Evolutionary conservation across 176 grass and related monocot genomes (phyloP).

Genomic region (Lolium perenne): DNA sequence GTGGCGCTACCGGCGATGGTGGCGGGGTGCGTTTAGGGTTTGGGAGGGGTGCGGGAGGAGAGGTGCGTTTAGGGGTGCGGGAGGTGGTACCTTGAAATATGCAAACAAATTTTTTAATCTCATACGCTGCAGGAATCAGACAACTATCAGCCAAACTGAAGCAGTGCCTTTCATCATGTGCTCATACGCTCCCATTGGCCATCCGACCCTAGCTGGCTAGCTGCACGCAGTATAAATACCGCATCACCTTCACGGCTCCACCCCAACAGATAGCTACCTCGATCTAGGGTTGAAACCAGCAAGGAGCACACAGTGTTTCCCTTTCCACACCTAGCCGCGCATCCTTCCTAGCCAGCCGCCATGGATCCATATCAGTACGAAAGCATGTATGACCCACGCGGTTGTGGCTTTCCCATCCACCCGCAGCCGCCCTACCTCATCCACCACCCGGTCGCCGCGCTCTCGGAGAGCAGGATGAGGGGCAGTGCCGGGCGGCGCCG

Average conservation of each 20-base stretch:
- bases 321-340: slow-evolving; percentile 28
- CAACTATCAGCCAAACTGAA: slow-evolving; percentile 11
- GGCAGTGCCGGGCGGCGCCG: slow-evolving; percentile 55
- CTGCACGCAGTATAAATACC: slow-evolving; percentile 39
- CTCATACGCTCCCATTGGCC: background rate
- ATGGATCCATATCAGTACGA: slow-evolving; percentile 65
- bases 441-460: slow-evolving; percentile 32
- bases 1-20: too few relatives aligned
- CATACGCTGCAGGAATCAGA: background rate
- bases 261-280: slow-evolving; percentile 39
- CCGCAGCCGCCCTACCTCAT: slow-evolving; percentile 45
- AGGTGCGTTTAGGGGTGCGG: too few relatives aligned
- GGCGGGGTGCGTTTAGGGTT: too few relatives aligned
- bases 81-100: background rate
- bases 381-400: slow-evolving; percentile 51
- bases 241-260: slow-evolving; percentile 30
- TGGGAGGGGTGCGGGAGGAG: too few relatives aligned
- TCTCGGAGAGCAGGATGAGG: slow-evolving; percentile 48
- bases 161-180: slow-evolving; percentile 30
- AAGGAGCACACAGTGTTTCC: slow-evolving; percentile 36
- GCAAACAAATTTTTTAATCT: background rate
- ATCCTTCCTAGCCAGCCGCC: slow-evolving; percentile 36
- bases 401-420: slow-evolving; percentile 43
- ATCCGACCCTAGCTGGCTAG: background rate
- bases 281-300: slow-evolving; percentile 34